Evolutionary conservation across 192 early-diverging fungal genomes (phyloP).

Genomic region (Backusella tarrabulga): DNA sequence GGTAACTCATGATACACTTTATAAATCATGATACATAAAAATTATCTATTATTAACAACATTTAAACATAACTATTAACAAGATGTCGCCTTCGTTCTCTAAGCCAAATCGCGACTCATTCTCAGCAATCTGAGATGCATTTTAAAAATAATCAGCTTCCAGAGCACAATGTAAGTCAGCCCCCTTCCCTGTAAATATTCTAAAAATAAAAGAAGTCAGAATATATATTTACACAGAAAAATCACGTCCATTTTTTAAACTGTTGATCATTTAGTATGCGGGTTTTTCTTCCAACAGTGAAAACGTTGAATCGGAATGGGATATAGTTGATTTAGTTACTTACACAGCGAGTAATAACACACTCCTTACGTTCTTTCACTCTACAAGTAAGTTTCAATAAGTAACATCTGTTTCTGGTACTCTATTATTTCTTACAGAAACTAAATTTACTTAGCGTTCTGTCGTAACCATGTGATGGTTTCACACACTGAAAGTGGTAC

Average conservation of each 20-base stretch:
- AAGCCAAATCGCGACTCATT: background rate
- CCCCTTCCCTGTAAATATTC: background rate
- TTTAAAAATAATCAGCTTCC: background rate
- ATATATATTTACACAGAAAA: background rate
- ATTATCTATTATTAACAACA: background rate
- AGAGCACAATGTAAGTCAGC: background rate
- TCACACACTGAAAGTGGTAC: background rate
- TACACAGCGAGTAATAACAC: conserved; percentile 20
- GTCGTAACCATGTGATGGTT: background rate
- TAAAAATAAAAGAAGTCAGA: background rate
- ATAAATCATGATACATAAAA: background rate
- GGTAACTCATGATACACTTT: background rate
- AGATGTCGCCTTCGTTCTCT: background rate
- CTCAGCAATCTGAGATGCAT: background rate
- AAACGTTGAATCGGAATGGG: conserved; percentile 4
- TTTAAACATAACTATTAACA: background rate
- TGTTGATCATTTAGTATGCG: background rate
- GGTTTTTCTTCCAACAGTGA: background rate
- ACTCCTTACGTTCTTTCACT: conserved; percentile 22
- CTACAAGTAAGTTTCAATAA: background rate
- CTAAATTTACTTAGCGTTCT: background rate
- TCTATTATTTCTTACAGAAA: background rate
- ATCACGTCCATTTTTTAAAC: background rate
- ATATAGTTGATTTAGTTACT: conserved; percentile 15
- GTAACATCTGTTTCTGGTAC: background rate